Evolutionary conservation across 2,329 filamentous ascomycete species (phyloP).

Genomic region (Graphiopsis chlorocephala): DNA sequence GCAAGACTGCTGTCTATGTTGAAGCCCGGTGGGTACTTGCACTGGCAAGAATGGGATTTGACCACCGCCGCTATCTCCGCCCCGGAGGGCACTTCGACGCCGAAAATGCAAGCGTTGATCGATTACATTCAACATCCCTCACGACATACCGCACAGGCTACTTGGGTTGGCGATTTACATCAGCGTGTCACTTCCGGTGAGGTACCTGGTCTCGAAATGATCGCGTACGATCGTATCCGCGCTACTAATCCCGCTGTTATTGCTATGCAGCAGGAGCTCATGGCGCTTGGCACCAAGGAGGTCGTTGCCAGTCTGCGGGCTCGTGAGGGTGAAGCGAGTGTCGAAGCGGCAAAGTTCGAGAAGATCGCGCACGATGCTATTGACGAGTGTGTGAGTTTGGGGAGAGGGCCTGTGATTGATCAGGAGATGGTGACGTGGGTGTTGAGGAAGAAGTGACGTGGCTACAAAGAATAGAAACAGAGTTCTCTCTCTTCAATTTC

Average conservation of each 20-base stretch:
- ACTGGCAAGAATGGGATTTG: slow-evolving; percentile 26
- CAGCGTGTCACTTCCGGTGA: background rate
- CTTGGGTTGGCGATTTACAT: slow-evolving; percentile 18
- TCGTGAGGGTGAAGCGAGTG: slow-evolving; percentile 1
- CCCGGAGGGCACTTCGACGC: background rate
- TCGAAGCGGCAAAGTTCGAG: slow-evolving; percentile 16
- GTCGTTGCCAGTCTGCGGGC: slow-evolving; percentile 18
- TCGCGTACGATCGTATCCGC: slow-evolving; percentile 17
- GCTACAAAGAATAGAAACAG: background rate
- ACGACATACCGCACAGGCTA: background rate
- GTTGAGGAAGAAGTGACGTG: slow-evolving; percentile 17
- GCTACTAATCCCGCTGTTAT: slow-evolving; percentile 15
- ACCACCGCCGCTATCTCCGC: slow-evolving; percentile 15
- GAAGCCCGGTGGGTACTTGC: slow-evolving; percentile 25
- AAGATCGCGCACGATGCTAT: slow-evolving; percentile 16
- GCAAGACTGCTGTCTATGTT: slow-evolving; percentile 21
- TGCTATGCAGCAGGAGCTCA: slow-evolving; percentile 21
- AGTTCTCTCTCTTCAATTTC: background rate
- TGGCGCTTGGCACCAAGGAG: slow-evolving; percentile 21
- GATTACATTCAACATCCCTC: background rate
- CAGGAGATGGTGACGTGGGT: slow-evolving; percentile 24
- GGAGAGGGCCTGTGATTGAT: slow-evolving; percentile 16
- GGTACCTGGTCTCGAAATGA: background rate
- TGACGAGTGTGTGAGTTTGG: slow-evolving; percentile 19
- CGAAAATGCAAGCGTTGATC: background rate